A percentile compares a stretch with the other conserved stretches of the same genome.
Evolutionary conservation across 495 filamentous ascomycete species (phyloP).

Genomic region (Podospora pseudopauciseta): DNA sequence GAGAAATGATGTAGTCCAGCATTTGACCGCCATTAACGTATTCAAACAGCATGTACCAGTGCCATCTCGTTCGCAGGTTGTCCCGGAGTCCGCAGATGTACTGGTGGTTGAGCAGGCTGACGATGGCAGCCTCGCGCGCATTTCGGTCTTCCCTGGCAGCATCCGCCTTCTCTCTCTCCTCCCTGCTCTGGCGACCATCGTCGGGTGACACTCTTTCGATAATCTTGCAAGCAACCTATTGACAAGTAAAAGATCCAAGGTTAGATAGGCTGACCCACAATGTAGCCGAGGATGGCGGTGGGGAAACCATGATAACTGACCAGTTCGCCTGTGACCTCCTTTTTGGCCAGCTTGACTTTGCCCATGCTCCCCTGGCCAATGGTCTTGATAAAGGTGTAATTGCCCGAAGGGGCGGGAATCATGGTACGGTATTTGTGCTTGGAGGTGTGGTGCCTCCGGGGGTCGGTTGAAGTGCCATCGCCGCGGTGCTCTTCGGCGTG

Average conservation of each 20-base stretch:
- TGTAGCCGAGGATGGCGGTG: slow-evolving; percentile 13
- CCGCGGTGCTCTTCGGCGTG: slow-evolving; percentile 42
- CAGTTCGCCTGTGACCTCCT: slow-evolving; percentile 76
- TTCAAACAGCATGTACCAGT: slow-evolving; percentile 99
- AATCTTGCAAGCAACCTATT: slow-evolving; percentile 92
- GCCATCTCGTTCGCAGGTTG: slow-evolving; percentile 89
- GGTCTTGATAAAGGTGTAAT: slow-evolving; percentile 94
- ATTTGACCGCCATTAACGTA: slow-evolving; percentile 99
- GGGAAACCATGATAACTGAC: slow-evolving; percentile 52
- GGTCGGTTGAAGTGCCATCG: slow-evolving; percentile 39
- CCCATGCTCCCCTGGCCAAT: slow-evolving; percentile 98
- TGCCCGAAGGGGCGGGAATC: slow-evolving; percentile 75
- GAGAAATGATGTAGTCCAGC: slow-evolving; percentile 99
- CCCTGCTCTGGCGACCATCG: slow-evolving; percentile 65
- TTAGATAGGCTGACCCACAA: neutral
- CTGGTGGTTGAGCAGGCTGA: slow-evolving; percentile 89
- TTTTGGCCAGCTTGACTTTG: slow-evolving; percentile 85
- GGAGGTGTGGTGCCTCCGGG: slow-evolving; percentile 35
- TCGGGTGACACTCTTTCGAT: slow-evolving; percentile 85
- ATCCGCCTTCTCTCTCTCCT: slow-evolving; percentile 82
- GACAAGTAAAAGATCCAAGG: slow-evolving; percentile 17
- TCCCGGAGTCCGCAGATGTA: slow-evolving; percentile 97
- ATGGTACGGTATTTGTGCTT: slow-evolving; percentile 70
- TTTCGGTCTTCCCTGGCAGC: slow-evolving; percentile 97
- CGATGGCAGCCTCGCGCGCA: slow-evolving; percentile 93